Percentiles rank a stretch among this genome's conserved stretches.
These are phyloP conservation scores for Neurospora sp. DNA, from an alignment of 495 filamentous ascomycete species.

Conservation along the genomic window DNA sequence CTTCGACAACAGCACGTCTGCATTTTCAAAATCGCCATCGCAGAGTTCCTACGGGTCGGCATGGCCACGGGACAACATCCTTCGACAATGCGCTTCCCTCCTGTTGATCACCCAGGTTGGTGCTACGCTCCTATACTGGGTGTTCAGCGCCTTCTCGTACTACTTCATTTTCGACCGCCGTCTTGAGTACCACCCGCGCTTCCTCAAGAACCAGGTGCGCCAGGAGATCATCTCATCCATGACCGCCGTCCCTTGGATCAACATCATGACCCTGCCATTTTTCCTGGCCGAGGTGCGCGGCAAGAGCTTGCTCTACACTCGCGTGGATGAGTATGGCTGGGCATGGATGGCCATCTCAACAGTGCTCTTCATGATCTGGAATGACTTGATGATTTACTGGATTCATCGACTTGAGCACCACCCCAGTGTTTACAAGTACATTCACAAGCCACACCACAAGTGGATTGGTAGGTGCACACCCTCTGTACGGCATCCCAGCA, in stretches of 20 bases:
- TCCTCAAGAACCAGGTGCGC: conserved; percentile 16
- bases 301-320: conserved; percentile 10
- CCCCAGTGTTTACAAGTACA: conserved; percentile 15
- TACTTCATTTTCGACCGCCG: conserved; percentile 15
- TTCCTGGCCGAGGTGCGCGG: conserved; percentile 17
- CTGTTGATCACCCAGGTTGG: conserved; percentile 12
- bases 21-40: conserved; percentile 1
- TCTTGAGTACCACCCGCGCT: conserved; percentile 13
- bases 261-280: conserved; percentile 12
- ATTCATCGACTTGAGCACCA: conserved; percentile 17
- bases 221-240: conserved; percentile 13
- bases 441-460: conserved; percentile 18
- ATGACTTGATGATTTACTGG: conserved; percentile 15
- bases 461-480: conserved; percentile 10
- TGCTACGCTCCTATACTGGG: conserved; percentile 9
- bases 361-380: conserved; percentile 16
- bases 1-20: background rate
- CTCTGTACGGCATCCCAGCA: background rate
- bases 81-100: conserved; percentile 12
- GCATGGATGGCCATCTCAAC: conserved; percentile 8
- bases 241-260: conserved; percentile 13
- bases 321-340: conserved; percentile 11
- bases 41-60: conserved; percentile 2
- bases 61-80: conserved; percentile 14
- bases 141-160: conserved; percentile 15